Conservation (phyloP, 108 stramenopile species). For the Cyclostephanos invisitatus region DNA sequence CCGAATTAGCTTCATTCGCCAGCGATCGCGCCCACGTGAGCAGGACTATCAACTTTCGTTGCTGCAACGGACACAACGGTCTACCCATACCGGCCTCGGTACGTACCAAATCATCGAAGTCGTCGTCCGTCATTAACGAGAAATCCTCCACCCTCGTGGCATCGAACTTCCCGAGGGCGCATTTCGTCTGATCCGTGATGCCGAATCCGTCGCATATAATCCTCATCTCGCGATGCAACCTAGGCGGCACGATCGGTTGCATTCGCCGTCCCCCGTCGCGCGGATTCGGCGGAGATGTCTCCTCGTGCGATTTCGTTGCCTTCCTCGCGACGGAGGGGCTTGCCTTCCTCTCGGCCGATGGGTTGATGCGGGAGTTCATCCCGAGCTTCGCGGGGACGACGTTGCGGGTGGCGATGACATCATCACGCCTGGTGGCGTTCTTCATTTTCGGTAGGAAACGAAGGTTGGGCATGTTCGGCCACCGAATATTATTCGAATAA, state of each 20-base stretch:
- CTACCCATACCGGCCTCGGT: not conserved
- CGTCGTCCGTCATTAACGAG: not conserved
- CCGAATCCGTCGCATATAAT: constrained; percentile 3
- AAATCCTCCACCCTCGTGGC: constrained; percentile 1
- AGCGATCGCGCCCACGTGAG: not conserved
- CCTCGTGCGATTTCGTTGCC: not conserved
- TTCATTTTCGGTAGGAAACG: too few relatives aligned
- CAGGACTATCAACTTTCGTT: constrained; percentile 4
- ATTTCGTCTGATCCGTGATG: not conserved
- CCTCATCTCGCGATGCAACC: not conserved
- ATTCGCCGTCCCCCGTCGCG: not conserved
- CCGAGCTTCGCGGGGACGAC: too few relatives aligned
- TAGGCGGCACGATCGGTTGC: not conserved
- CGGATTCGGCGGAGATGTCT: not conserved
- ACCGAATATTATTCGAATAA: too few relatives aligned
- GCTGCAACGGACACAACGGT: not conserved
- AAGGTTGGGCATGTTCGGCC: too few relatives aligned
- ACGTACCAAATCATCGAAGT: not conserved
- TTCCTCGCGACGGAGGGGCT: not conserved
- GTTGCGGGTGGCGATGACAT: too few relatives aligned
- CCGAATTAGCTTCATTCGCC: not conserved
- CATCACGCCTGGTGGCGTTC: too few relatives aligned
- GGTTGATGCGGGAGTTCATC: not conserved
- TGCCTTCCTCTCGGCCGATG: not conserved
- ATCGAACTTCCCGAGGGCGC: not conserved